phyloP scores from a whole-genome alignment of 768 basidiomycete genomes.

The Dentipellis sp. region DNA sequence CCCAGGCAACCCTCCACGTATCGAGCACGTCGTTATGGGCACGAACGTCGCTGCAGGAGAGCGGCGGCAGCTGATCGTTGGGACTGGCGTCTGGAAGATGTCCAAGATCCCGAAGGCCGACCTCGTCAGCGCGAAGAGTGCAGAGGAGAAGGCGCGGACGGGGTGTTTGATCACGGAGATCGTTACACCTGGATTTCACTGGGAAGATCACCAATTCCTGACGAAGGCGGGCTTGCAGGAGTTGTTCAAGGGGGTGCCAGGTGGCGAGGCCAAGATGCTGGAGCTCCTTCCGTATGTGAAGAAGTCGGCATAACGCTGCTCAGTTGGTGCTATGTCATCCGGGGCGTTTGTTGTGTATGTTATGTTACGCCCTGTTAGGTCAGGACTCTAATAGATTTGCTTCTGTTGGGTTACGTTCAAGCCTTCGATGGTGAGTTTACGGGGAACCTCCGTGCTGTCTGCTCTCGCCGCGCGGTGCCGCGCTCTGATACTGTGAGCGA shows the following conservation, averaged over 20 bases:
- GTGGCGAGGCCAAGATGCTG: constrained; percentile 16
- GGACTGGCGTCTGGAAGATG: constrained; percentile 47
- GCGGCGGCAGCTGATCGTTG: constrained; percentile 38
- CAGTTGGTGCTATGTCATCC: too few relatives aligned
- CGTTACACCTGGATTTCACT: constrained; percentile 47
- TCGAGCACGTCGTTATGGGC: constrained; percentile 35
- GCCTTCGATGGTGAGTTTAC: too few relatives aligned
- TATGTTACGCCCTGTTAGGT: too few relatives aligned
- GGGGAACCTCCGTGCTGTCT: too few relatives aligned
- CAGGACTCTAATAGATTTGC: too few relatives aligned
- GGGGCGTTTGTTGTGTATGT: too few relatives aligned
- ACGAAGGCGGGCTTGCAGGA: constrained; percentile 24
- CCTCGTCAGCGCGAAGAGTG: constrained; percentile 24
- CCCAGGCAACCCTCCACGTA: constrained; percentile 18
- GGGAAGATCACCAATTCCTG: constrained; percentile 42
- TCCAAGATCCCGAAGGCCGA: constrained; percentile 40
- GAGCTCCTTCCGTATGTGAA: constrained; percentile 15
- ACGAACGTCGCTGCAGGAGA: constrained; percentile 32
- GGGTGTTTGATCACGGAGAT: constrained; percentile 53
- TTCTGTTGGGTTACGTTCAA: too few relatives aligned
- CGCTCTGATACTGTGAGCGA: too few relatives aligned
- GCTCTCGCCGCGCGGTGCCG: too few relatives aligned
- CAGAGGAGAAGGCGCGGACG: constrained; percentile 24
- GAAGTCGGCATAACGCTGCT: neutral
- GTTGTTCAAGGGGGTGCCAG: constrained; percentile 24